Evolutionary conservation across 495 filamentous ascomycete genomes (phyloP), one percentile per base, ranked within the genome.

Genomic region (Penicillium daleae): DNA sequence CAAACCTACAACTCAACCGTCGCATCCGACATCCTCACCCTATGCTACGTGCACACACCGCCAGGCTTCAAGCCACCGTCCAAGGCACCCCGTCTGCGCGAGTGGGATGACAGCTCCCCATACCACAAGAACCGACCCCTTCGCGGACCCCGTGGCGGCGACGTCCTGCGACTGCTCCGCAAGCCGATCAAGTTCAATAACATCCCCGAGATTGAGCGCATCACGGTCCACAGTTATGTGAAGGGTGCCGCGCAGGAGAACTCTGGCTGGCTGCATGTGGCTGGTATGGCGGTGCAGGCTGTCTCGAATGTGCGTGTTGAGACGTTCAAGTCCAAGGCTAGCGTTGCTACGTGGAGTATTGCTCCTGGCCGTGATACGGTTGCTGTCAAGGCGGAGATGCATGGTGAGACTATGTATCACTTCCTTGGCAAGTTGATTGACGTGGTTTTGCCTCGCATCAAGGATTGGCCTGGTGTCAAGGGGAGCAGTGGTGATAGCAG

Each of bases 51-150:
- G 31, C 96, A 99, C 80, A 68, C 73, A 57, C 86, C 87, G 1
- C 93, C 93, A 0, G 93, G 93, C 62, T 90, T 89, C 60, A 80
- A 82, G 56, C 75, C 84, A 12, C 83, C 86, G 8, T 77, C 82
- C 19, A 83, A 87, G 70, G 76, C 82, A 4, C 84, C 90, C 52
- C 91, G 94, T 57, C 81, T 97, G 53, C 90, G 95, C 42, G 74
- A 78, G 64, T 99, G 95, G 95, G 92, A 96, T 64, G 92, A 89
- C 68, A 88, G 87, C 54, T 96, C 91, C 1, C 93, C 92, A 2
- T 99, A 98, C 76, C 92, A 93, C 83, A 92, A 92, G 76, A 94
- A 95, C 82, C 85, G 95, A 51, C 88, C 89, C 2, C 85, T 90
- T 65, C 90, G 94, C 32, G 89, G 87, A 1, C 95, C 95, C 13